Evolutionary conservation across 1,284 basidiomycete genomes (phyloP).

Genomic region (Cutaneotrichosporon curvatum): DNA sequence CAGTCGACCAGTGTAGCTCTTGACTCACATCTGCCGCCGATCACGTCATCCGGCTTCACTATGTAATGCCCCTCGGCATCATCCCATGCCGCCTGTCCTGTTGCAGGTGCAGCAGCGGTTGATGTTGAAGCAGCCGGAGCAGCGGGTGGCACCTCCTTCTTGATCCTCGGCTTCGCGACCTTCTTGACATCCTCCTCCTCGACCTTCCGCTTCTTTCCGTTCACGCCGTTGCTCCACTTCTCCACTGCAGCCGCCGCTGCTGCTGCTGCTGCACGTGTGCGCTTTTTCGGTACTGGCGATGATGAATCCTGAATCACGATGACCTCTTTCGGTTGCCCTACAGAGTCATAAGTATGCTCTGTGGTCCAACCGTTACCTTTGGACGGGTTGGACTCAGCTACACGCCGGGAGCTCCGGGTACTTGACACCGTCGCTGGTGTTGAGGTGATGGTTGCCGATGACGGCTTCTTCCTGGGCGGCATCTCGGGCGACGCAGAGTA

Average conservation of each 20-base stretch:
- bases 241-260: slow-evolving; percentile 19
- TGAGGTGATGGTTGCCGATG: slow-evolving; percentile 17
- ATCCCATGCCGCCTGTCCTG: slow-evolving; percentile 59
- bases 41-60: slow-evolving; percentile 79
- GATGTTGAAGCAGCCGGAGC: slow-evolving; percentile 7
- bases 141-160: slow-evolving; percentile 5
- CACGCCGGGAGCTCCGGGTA: slow-evolving; percentile 11
- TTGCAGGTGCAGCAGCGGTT: slow-evolving; percentile 2
- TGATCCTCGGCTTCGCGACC: slow-evolving; percentile 25
- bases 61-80: slow-evolving; percentile 95
- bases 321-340: slow-evolving; percentile 40
- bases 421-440: slow-evolving; percentile 18
- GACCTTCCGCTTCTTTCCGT: slow-evolving; percentile 34
- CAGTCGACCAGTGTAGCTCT: not conserved
- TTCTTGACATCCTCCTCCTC: slow-evolving; percentile 31
- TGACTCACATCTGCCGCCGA: slow-evolving; percentile 66
- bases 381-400: slow-evolving; percentile 7
- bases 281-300: slow-evolving; percentile 32
- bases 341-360: slow-evolving; percentile 40
- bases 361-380: slow-evolving; percentile 37
- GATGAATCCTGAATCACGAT: slow-evolving; percentile 41
- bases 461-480: slow-evolving; percentile 35
- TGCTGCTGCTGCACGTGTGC: slow-evolving; percentile 34
- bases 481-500: slow-evolving; percentile 27
- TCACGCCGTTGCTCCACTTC: slow-evolving; percentile 10